Percentiles rank a stretch among this genome's conserved stretches.
Conservation (phyloP, 202 grass and related monocot species). For the Alloteropsis angusta region DNA sequence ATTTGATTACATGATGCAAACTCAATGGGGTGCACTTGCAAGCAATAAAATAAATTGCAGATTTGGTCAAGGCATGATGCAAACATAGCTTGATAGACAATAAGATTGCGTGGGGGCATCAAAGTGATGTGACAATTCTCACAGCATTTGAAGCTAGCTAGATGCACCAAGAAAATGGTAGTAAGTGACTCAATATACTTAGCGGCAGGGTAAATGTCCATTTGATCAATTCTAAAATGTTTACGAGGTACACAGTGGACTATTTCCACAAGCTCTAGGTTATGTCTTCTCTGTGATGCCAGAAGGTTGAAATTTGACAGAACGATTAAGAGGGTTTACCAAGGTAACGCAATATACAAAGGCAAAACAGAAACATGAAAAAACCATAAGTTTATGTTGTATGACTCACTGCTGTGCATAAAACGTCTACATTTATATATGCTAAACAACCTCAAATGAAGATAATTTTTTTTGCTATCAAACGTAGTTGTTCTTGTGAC, state of each 20-base stretch:
- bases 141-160: conserved; percentile 13
- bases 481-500: background rate
- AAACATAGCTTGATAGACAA: background rate
- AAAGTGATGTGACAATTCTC: background rate
- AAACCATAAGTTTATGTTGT: background rate
- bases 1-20: conserved; percentile 13
- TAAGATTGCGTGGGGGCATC: background rate
- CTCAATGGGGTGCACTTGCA: background rate
- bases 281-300: background rate
- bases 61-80: conserved; percentile 9
- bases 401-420: background rate
- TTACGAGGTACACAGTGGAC: background rate
- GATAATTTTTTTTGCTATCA: background rate
- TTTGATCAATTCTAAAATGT: background rate
- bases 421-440: background rate
- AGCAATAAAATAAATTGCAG: conserved; percentile 10
- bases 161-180: background rate
- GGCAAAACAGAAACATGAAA: background rate
- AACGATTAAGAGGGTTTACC: background rate
- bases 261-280: background rate
- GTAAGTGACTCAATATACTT: background rate
- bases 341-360: background rate
- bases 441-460: background rate
- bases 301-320: background rate
- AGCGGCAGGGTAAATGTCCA: background rate